Evolutionary conservation across 306 rosid species (phyloP), one percentile per base, ranked within the genome.

Genomic region (Ormosia emarginata): DNA sequence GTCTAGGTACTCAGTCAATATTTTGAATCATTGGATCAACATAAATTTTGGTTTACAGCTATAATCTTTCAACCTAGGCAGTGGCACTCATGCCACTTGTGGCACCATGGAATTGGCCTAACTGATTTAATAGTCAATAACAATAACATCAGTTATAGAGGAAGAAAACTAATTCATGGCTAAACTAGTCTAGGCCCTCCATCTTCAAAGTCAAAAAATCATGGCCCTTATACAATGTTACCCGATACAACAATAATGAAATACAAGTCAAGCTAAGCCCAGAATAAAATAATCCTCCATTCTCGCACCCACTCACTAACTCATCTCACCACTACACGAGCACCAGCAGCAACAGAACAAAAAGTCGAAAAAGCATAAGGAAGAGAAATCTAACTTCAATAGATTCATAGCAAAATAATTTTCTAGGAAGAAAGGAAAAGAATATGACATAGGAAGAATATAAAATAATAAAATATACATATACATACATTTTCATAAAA

Each of bases 401-500:
- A 74, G 39, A 65, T 57, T 59, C 13, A 29, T 3, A 40, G 36
- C 6, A 6, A 56, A 70, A 5, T 15, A 72, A 44, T 4, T 32
- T 76, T 40, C 74, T 15, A 7, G 11, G 24, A 11, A 59, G 33
- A 33, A 72, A 68, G 72, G 62, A 55, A 30, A 75, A 46, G 43
- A 58, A 84, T 61, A 30, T 13, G 74, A 63, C 58, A 64, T n/a
- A 8, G 30, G 34, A 62, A 41, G 18, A 47, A 71, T 34, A 67
- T 37, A 37, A 77, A 34, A 64, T 17, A 4, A 49, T 13, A 47
- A 14, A 12, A 58, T 82, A 80, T 77, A 85, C 64, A 86, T 53
- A 47, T 81, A 86, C 82, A 79, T 77, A 79, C 87, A 88, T 64
- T 78, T 73, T 81, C 84, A 68, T 37, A 77, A 71, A 69, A 70